phyloP scores from a whole-genome alignment of 768 basidiomycete species.

The Boletus edulis region DNA sequence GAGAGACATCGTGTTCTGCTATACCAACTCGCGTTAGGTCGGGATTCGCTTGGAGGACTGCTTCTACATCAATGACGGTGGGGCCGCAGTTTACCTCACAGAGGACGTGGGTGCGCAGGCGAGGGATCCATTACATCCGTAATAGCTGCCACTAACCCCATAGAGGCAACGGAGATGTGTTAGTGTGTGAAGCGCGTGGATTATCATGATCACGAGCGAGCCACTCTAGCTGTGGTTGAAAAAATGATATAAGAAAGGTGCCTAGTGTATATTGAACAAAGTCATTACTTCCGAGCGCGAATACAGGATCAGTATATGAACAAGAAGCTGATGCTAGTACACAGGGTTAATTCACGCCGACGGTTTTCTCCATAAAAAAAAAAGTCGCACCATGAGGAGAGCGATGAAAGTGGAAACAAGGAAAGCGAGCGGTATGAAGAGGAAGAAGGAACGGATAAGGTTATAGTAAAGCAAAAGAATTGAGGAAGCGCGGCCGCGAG shows the following conservation, averaged over 20 bases:
- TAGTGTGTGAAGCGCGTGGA: not conserved
- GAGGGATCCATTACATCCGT: conserved; percentile 35
- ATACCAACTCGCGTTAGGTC: conserved; percentile 40
- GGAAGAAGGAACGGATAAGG: conserved; percentile 18
- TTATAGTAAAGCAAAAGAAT: conserved; percentile 16
- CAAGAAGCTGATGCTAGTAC: conserved; percentile 25
- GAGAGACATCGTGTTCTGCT: not conserved
- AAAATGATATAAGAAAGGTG: conserved; percentile 7
- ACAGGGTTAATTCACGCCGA: conserved; percentile 15
- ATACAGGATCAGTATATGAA: conserved; percentile 30
- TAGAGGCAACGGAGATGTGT: conserved; percentile 24
- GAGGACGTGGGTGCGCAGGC: conserved; percentile 62
- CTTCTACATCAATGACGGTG: conserved; percentile 60
- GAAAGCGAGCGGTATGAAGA: conserved; percentile 16
- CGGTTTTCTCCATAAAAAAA: conserved; percentile 12
- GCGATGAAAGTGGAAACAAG: conserved; percentile 5
- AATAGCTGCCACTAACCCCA: conserved; percentile 12
- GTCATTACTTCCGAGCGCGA: conserved; percentile 23
- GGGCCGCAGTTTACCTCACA: conserved; percentile 58
- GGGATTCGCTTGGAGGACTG: conserved; percentile 86
- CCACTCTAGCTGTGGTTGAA: conserved; percentile 1
- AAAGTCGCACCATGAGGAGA: conserved; percentile 9
- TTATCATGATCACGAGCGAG: not conserved
- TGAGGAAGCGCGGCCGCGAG: conserved; percentile 2
- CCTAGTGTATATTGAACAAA: conserved; percentile 22